A percentile compares a stretch with the other conserved stretches of the same genome.
phyloP scores from a whole-genome alignment of 2,329 filamentous ascomycete species.

The Ascochyta rabiei region DNA sequence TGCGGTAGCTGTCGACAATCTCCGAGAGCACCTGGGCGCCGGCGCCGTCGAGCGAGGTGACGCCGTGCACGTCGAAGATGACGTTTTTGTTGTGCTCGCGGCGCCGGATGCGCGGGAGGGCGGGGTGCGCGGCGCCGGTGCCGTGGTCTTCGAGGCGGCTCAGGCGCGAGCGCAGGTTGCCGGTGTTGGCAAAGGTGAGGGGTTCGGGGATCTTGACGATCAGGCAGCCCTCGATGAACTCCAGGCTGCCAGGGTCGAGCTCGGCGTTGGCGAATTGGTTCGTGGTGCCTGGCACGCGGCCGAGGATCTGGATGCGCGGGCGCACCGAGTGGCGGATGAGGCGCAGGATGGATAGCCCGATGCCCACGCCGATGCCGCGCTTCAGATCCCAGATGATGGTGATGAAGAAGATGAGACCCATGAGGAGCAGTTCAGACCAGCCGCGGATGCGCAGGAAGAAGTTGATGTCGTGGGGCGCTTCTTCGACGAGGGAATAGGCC shows the following conservation, averaged over 20 bases:
- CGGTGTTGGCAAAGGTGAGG: conserved; percentile 95
- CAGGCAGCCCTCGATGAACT: conserved; percentile 88
- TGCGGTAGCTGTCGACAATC: conserved; percentile 82
- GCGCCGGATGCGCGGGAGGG: conserved; percentile 76
- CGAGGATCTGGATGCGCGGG: conserved; percentile 93
- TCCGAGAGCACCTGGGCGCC: conserved; percentile 90
- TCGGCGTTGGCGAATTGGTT: conserved; percentile 86
- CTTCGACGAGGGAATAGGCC: conserved; percentile 91
- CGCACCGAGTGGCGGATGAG: conserved; percentile 90
- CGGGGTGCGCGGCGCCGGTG: conserved; percentile 82
- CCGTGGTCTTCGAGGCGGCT: conserved; percentile 87
- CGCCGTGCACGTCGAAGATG: conserved; percentile 98
- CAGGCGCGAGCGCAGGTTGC: conserved; percentile 83
- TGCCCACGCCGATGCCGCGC: conserved; percentile 90
- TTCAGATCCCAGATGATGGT: conserved; percentile 96
- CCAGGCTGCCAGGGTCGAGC: conserved; percentile 71
- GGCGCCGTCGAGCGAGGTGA: conserved; percentile 90
- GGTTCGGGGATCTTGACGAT: conserved; percentile 99
- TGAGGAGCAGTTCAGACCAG: conserved; percentile 83
- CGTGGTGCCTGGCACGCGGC: conserved; percentile 78
- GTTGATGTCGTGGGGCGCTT: conserved; percentile 86
- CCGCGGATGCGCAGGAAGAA: conserved; percentile 89
- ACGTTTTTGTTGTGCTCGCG: conserved; percentile 88
- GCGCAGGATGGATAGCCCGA: conserved; percentile 86
- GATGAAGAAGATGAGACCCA: conserved; percentile 86